phyloP scores from a whole-genome alignment of 2,329 filamentous ascomycete genomes.

The Aspergillus calidoustus region DNA sequence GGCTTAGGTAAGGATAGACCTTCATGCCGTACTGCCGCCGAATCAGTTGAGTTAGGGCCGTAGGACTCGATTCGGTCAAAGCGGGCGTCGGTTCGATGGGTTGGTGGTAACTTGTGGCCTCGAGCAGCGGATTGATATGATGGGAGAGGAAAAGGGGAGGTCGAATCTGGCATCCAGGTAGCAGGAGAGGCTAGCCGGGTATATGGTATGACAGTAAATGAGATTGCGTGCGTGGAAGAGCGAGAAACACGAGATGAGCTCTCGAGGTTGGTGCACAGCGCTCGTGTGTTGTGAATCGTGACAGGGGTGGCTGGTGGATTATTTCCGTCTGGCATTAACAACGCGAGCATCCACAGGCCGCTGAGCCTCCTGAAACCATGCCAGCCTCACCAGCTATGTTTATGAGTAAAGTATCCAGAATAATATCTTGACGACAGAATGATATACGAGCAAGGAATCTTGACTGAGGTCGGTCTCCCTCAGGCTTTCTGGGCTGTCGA shows the following conservation, averaged over 20 bases:
- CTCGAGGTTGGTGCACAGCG: slow-evolving; percentile 1
- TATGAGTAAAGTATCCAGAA: neutral
- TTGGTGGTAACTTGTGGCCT: neutral
- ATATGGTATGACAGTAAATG: slow-evolving; percentile 3
- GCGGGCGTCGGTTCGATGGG: neutral
- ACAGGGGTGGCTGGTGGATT: slow-evolving; percentile 31
- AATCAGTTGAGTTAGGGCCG: neutral
- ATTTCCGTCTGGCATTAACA: slow-evolving; percentile 26
- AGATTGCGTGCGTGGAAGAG: slow-evolving; percentile 8
- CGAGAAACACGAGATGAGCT: slow-evolving; percentile 17
- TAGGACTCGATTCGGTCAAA: neutral
- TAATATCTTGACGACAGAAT: neutral
- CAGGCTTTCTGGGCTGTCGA: neutral
- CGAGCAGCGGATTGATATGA: neutral
- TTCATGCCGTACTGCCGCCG: slow-evolving; percentile 33
- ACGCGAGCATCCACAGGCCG: slow-evolving; percentile 6
- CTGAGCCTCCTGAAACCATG: slow-evolving; percentile 2
- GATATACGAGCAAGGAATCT: neutral
- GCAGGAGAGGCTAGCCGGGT: neutral
- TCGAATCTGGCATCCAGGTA: neutral
- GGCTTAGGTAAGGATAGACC: slow-evolving; percentile 25
- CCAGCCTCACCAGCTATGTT: neutral
- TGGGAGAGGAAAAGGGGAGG: neutral
- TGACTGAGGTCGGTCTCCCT: neutral
- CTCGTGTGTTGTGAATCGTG: slow-evolving; percentile 15